phyloP scores from a whole-genome alignment of 768 basidiomycete species.

The Suillus subaureus region DNA sequence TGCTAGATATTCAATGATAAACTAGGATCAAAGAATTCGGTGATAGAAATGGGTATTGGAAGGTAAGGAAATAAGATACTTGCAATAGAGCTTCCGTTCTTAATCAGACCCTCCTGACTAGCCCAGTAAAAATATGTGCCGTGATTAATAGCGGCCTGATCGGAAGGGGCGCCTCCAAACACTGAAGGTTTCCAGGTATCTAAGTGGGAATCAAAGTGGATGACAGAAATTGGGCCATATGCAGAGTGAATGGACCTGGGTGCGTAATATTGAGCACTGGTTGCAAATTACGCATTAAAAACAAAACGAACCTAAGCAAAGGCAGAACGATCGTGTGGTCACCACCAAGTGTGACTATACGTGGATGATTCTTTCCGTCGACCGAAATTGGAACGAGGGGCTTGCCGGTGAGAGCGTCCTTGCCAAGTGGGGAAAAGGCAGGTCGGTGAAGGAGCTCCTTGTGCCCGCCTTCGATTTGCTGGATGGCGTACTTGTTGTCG shows the following conservation, averaged over 20 bases:
- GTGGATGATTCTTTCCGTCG: slow-evolving; percentile 77
- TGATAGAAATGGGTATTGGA: slow-evolving; percentile 16
- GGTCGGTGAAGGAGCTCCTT: slow-evolving; percentile 67
- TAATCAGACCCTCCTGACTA: slow-evolving; percentile 77
- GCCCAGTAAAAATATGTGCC: slow-evolving; percentile 94
- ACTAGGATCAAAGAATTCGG: slow-evolving; percentile 75
- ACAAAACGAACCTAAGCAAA: slow-evolving; percentile 39
- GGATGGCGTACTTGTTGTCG: slow-evolving; percentile 71
- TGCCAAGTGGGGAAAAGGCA: slow-evolving; percentile 62
- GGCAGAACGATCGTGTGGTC: slow-evolving; percentile 85
- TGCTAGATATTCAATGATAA: slow-evolving; percentile 56
- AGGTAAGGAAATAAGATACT: slow-evolving; percentile 48
- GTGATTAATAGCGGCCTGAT: slow-evolving; percentile 78
- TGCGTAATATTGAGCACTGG: background rate
- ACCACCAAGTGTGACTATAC: slow-evolving; percentile 82
- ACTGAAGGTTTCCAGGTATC: slow-evolving; percentile 79
- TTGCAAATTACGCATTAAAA: slow-evolving; percentile 22
- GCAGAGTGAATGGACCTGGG: slow-evolving; percentile 71
- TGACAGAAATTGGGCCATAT: slow-evolving; percentile 80
- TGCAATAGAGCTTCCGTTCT: slow-evolving; percentile 81
- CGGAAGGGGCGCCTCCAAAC: slow-evolving; percentile 73
- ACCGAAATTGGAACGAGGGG: slow-evolving; percentile 57
- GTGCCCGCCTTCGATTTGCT: slow-evolving; percentile 76
- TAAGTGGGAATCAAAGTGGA: slow-evolving; percentile 87
- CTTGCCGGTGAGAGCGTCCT: slow-evolving; percentile 61